Base-by-base conservation (phyloP, 1,284 basidiomycete genomes). In the Cutaneotrichosporon cyanovorans region DNA sequence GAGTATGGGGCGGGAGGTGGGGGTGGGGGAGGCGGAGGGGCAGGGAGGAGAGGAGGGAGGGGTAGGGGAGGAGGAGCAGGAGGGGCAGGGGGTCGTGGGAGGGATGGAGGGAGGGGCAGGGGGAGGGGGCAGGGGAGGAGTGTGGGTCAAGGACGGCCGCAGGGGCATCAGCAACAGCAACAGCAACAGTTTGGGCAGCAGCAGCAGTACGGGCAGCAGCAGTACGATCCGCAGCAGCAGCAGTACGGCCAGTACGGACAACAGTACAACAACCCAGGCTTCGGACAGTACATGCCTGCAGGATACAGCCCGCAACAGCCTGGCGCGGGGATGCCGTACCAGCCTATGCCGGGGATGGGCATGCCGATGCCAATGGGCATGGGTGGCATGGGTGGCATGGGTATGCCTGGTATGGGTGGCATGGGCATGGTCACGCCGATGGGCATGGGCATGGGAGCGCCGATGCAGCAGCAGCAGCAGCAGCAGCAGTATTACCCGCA, bases 41-140 rank as follows among this genome's bases (percentile, higher is more conserved):
- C 40, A 10, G 37, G 53, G 20, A 46, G 55, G 1, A 34, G 52
- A 4, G 48, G 53, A 11, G 49, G 60, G 10, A 49, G 58, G 15
- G 42, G 57, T 21, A 51, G 57, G 47, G 61, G 58, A 6, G 43
- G 58, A 6, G 59, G 61, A 12, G 44, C 62, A 39, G 64, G 60
- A 3, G 35, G 43, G 6, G 44, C 47, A 2, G 45, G 36, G 8
- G 56, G 42, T 2, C 28, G 33, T 15, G 20, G 19, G 37, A 25
- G 16, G 18, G 34, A 46, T 21, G 42, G 44, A n/a, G 38, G 39
- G 32, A 42, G 37, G 22, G 28, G 14, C 9, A 8, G 32, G 14
- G 9, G 7, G 32, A n/a, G 32, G 9, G 8, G 7, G 32, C 32
- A 28, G 25, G 16, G 18, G 38, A 14, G 16, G 6, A 10, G 28